A percentile compares a stretch with the other conserved stretches of the same genome.
Evolutionary conservation across 2,329 filamentous ascomycete genomes (phyloP).

Genomic region (Diaporthe sp.): DNA sequence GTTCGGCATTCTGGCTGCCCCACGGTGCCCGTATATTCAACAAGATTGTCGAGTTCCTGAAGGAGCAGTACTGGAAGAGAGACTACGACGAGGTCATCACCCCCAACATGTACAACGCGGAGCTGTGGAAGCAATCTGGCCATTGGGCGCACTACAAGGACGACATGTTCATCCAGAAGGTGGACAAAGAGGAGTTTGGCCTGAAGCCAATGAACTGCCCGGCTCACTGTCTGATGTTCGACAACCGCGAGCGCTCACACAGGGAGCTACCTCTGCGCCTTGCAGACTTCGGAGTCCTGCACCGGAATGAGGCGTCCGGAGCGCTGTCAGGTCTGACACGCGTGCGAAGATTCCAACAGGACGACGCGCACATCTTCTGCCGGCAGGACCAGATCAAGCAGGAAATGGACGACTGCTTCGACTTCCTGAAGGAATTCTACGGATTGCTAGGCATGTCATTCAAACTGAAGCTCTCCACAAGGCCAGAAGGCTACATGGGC

Average conservation of each 20-base stretch:
- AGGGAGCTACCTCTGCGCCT: conserved; percentile 91
- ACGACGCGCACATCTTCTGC: conserved; percentile 97
- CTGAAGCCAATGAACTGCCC: conserved; percentile 99
- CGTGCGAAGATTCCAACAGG: conserved; percentile 94
- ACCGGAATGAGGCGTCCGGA: conserved; percentile 95
- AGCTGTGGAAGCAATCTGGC: conserved; percentile 93
- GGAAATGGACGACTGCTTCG: conserved; percentile 87
- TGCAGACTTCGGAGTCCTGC: conserved; percentile 95
- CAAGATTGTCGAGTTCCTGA: conserved; percentile 83
- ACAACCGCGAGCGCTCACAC: conserved; percentile 86
- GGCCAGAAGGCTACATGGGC: conserved; percentile 89
- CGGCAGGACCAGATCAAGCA: conserved; percentile 80
- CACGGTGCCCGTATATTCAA: conserved; percentile 96
- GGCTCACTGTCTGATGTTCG: conserved; percentile 91
- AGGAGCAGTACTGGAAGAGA: conserved; percentile 91
- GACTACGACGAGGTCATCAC: conserved; percentile 96
- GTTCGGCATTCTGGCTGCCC: conserved; percentile 91
- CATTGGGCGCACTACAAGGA: conserved; percentile 96
- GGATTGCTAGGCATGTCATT: conserved; percentile 90
- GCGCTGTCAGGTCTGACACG: conserved; percentile 91
- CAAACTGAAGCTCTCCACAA: conserved; percentile 94
- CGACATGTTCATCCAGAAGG: conserved; percentile 84
- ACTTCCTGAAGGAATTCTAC: conserved; percentile 83
- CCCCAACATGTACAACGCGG: conserved; percentile 95
- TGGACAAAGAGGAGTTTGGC: conserved; percentile 82